Base-by-base conservation (phyloP, 2,329 filamentous ascomycete genomes). In the Clonostachys rhizophaga region DNA sequence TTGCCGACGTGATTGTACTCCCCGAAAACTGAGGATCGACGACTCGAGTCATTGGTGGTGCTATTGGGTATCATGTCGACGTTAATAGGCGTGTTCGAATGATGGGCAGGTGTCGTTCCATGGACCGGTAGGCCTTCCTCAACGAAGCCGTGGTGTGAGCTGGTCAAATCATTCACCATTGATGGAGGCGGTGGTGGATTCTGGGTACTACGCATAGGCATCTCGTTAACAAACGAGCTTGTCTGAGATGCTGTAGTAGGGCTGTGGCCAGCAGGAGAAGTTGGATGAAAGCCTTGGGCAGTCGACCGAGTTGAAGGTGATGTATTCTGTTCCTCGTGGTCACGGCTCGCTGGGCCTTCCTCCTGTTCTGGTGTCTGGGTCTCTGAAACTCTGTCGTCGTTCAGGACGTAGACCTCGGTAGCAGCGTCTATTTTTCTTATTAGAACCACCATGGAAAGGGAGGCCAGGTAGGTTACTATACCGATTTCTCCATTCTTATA, bases 401-500 rank as follows among this genome's bases (percentile, higher is more conserved):
- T 68, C 65, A 74, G 75, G 41, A 81, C 73, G 44, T 69, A 73
- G 16, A 79, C 65, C 39, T 69, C 65, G 9, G 70, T 71, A 5
- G 64, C 65, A 42, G 59, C 72, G 56, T 80, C 78, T 81, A 44
- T 30, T 13, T 33, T 44, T 34, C 7, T n/a, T 39, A 12, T n/a
- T 39, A 39, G 14, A 39, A n/a, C 12, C 3, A 9, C 3, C n/a
- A 17, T 30, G 9, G 24, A 9, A 30, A 30, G 9, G 24, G 24
- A 30, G 24, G 10, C 24, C 13, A 5, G 8, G 8, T 5, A 5
- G 14, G 17, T 12, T 5, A 14, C 55, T 71, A 52, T 61, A 84
- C 81, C 80, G 44, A 84, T 77, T 54, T 82, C 78, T 24, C 72
- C 74, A 40, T 75, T 72, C 52, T 67, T 75, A 55, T 65, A 83